A percentile compares a stretch with the other conserved stretches of the same genome.
Conservation (phyloP, 352 stramenopile genomes). For the Globisporangium lucens region DNA sequence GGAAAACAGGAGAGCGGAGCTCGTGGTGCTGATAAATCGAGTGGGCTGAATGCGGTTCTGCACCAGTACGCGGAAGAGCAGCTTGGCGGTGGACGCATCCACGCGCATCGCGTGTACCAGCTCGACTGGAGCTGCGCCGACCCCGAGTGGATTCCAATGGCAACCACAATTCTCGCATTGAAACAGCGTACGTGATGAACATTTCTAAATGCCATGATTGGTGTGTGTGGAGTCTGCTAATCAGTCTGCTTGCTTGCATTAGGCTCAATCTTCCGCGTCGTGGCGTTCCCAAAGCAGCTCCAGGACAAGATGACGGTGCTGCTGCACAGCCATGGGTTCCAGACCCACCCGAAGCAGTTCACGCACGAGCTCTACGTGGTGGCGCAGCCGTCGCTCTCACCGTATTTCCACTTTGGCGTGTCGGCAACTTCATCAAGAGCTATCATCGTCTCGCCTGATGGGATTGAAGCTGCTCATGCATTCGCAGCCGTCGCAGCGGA, state of each 20-base stretch:
- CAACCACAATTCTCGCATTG: constrained; percentile 4
- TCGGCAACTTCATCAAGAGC: neutral
- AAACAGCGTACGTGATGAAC: constrained; percentile 1
- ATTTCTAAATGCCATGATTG: neutral
- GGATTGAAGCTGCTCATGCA: neutral
- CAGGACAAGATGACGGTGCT: constrained; percentile 32
- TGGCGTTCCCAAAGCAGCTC: constrained; percentile 36
- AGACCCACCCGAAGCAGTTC: constrained; percentile 36
- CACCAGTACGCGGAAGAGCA: neutral
- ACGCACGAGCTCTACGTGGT: constrained; percentile 50
- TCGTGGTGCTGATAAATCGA: neutral
- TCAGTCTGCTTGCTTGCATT: neutral
- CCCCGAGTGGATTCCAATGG: constrained; percentile 35
- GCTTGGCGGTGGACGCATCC: constrained; percentile 34
- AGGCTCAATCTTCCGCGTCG: constrained; percentile 24
- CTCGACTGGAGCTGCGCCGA: constrained; percentile 41
- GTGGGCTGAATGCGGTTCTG: constrained; percentile 5
- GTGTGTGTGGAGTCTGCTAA: neutral
- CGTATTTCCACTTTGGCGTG: constrained; percentile 41
- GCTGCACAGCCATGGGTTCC: constrained; percentile 29
- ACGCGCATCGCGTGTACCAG: constrained; percentile 50
- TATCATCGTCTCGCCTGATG: neutral
- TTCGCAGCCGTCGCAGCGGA: constrained; percentile 20
- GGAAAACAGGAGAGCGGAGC: neutral
- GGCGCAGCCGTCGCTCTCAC: constrained; percentile 22